A percentile compares a stretch with the other conserved stretches of the same genome.
These are phyloP conservation scores for Candida quercuum DNA, from an alignment of 805 yeast species.

Conservation along the genomic window DNA sequence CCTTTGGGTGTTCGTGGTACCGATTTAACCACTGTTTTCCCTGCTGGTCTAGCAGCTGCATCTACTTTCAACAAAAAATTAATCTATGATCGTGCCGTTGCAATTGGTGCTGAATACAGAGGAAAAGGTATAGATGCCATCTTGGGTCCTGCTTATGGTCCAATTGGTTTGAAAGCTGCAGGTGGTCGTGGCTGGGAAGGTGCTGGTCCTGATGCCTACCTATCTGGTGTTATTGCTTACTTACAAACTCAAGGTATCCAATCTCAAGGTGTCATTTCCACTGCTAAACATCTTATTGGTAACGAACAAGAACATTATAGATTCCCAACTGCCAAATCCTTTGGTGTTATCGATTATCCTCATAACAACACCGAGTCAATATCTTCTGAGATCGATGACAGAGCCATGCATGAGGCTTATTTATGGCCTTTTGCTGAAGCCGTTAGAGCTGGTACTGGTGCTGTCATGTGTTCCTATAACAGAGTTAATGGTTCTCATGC, in stretches of 20 bases:
- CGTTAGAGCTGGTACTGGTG: slow-evolving; percentile 39
- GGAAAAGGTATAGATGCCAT: slow-evolving; percentile 48
- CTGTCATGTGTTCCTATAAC: slow-evolving; percentile 55
- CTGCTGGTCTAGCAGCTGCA: slow-evolving; percentile 50
- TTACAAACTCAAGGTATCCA: slow-evolving; percentile 49
- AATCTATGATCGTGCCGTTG: slow-evolving; percentile 46
- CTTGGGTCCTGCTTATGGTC: slow-evolving; percentile 51
- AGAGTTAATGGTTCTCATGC: slow-evolving; percentile 53
- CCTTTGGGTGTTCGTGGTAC: slow-evolving; percentile 50
- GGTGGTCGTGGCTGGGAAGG: slow-evolving; percentile 63
- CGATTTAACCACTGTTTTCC: slow-evolving; percentile 46
- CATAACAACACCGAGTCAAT: slow-evolving; percentile 35
- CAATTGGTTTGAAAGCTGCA: slow-evolving; percentile 50
- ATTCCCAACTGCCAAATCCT: slow-evolving; percentile 41
- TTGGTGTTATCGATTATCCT: slow-evolving; percentile 33
- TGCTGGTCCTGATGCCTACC: slow-evolving; percentile 53
- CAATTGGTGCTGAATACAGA: slow-evolving; percentile 46
- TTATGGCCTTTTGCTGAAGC: slow-evolving; percentile 56
- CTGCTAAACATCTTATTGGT: slow-evolving; percentile 52
- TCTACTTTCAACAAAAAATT: slow-evolving; percentile 47
- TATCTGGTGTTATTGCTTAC: slow-evolving; percentile 48
- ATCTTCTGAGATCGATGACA: slow-evolving; percentile 42
- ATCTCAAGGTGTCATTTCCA: slow-evolving; percentile 47
- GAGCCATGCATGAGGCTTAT: slow-evolving; percentile 57
- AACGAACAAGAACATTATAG: slow-evolving; percentile 56